A percentile compares a stretch with the other conserved stretches of the same genome.
phyloP scores from a whole-genome alignment of 805 yeast species.

The Cyberlindnera xylosilytica region DNA sequence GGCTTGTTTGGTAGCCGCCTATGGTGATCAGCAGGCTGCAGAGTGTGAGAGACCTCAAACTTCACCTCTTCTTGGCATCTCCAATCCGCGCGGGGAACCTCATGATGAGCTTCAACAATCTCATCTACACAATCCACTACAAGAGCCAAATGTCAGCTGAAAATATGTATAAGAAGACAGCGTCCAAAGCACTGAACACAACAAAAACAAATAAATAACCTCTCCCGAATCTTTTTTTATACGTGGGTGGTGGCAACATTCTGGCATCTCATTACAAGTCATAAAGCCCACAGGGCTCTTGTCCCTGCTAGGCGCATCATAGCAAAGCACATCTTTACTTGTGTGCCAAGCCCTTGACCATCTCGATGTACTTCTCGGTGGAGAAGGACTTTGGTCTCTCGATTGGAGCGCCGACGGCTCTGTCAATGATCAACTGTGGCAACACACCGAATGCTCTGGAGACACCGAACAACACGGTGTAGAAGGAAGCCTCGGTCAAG shows the following conservation, averaged over 20 bases:
- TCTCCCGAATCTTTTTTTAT: background rate
- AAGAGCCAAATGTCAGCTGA: no score
- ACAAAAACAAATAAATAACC: slow-evolving; percentile 1
- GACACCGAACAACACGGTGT: slow-evolving; percentile 84
- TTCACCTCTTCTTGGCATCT: no score
- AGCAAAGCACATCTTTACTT: slow-evolving; percentile 12
- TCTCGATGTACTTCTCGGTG: slow-evolving; percentile 85
- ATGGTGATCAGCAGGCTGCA: no score
- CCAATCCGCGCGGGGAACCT: no score
- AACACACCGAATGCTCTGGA: slow-evolving; percentile 84
- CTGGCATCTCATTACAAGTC: slow-evolving; percentile 11
- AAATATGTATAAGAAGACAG: no score
- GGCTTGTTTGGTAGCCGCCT: no score
- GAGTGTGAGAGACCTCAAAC: no score
- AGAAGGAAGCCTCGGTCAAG: slow-evolving; percentile 74
- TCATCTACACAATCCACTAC: no score
- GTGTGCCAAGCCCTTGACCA: slow-evolving; percentile 49
- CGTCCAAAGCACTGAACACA: background rate
- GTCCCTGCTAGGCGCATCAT: no score
- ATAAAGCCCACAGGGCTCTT: no score
- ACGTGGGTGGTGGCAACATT: background rate
- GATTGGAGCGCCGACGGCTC: slow-evolving; percentile 78
- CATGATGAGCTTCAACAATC: no score
- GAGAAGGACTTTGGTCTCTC: slow-evolving; percentile 94
- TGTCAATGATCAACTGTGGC: slow-evolving; percentile 81